Evolutionary conservation across 371 early-diverging fungal genomes (phyloP).

Genomic region (Circinella umbellata): DNA sequence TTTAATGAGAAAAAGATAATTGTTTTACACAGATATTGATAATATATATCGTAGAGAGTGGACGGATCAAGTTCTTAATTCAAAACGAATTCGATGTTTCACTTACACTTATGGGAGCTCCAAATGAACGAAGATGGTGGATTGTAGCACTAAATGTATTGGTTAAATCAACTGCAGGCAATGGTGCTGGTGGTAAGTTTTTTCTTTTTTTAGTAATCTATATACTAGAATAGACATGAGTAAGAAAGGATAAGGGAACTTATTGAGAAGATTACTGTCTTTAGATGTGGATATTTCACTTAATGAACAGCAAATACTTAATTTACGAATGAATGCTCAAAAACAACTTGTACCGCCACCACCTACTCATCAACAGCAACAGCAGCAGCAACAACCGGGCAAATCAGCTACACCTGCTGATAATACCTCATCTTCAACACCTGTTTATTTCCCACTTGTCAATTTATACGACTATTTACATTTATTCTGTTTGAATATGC

Average conservation of each 20-base stretch:
- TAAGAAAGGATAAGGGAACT: no score
- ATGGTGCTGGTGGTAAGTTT: slow-evolving; percentile 39
- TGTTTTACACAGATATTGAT: neutral
- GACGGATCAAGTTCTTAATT: slow-evolving; percentile 65
- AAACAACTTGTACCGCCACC: slow-evolving; percentile 52
- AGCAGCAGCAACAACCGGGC: neutral
- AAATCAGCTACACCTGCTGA: no score
- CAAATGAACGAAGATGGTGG: slow-evolving; percentile 58
- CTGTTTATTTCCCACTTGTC: slow-evolving; percentile 54
- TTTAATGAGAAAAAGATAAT: neutral
- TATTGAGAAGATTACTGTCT: neutral
- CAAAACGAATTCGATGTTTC: slow-evolving; percentile 73
- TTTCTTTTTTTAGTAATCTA: neutral
- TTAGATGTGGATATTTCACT: slow-evolving; percentile 59
- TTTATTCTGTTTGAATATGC: slow-evolving; percentile 66
- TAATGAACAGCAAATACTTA: slow-evolving; percentile 54
- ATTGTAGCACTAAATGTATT: slow-evolving; percentile 61
- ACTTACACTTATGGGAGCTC: slow-evolving; percentile 62
- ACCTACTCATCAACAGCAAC: slow-evolving; percentile 5
- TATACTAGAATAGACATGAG: neutral
- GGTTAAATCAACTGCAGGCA: slow-evolving; percentile 44
- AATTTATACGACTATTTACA: slow-evolving; percentile 75
- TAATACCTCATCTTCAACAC: neutral
- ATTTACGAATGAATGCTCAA: slow-evolving; percentile 54
- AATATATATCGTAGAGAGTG: slow-evolving; percentile 10